A percentile compares a stretch with the other conserved stretches of the same genome.
These are phyloP conservation scores for Penicillium sp. DNA, from an alignment of 2,329 filamentous ascomycete genomes.

Conservation along the genomic window DNA sequence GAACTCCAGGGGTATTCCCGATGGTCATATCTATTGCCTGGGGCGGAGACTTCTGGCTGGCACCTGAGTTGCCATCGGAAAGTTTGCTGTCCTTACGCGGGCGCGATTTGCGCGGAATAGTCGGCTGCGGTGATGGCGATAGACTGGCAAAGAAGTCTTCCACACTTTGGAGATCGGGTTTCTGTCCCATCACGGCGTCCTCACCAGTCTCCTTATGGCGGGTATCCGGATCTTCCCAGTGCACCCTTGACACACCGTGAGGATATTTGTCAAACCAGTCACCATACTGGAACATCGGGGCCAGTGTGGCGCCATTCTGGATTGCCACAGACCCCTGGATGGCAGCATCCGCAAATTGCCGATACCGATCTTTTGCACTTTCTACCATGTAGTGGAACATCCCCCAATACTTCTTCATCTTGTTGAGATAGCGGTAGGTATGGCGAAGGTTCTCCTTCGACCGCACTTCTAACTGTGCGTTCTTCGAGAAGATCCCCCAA, in stretches of 20 bases:
- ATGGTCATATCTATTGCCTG: slow-evolving; percentile 31
- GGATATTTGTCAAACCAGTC: slow-evolving; percentile 98
- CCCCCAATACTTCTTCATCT: slow-evolving; percentile 97
- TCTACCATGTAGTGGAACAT: slow-evolving; percentile 98
- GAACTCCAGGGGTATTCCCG: slow-evolving; percentile 30
- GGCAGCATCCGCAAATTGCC: slow-evolving; percentile 77
- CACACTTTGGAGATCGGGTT: slow-evolving; percentile 85
- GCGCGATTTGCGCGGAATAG: slow-evolving; percentile 45
- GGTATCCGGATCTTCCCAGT: slow-evolving; percentile 73
- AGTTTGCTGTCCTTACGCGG: slow-evolving; percentile 30
- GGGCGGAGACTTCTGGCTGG: slow-evolving; percentile 29
- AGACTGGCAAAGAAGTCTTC: slow-evolving; percentile 89
- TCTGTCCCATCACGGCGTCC: slow-evolving; percentile 86
- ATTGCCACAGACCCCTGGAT: slow-evolving; percentile 57
- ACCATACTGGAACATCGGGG: slow-evolving; percentile 84
- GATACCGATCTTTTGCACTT: slow-evolving; percentile 84
- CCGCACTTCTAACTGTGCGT: slow-evolving; percentile 67
- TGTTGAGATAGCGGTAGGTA: slow-evolving; percentile 85
- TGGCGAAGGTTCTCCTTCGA: slow-evolving; percentile 81
- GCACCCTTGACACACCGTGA: slow-evolving; percentile 78
- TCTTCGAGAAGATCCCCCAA: slow-evolving; percentile 84
- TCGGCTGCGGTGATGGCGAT: slow-evolving; percentile 57
- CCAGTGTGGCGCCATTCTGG: slow-evolving; percentile 41
- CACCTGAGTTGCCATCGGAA: slow-evolving; percentile 21
- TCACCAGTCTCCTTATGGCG: slow-evolving; percentile 73